A percentile compares a stretch with the other conserved stretches of the same genome.
phyloP scores from a whole-genome alignment of 805 yeast genomes.

The Ogataea glucozyma region DNA sequence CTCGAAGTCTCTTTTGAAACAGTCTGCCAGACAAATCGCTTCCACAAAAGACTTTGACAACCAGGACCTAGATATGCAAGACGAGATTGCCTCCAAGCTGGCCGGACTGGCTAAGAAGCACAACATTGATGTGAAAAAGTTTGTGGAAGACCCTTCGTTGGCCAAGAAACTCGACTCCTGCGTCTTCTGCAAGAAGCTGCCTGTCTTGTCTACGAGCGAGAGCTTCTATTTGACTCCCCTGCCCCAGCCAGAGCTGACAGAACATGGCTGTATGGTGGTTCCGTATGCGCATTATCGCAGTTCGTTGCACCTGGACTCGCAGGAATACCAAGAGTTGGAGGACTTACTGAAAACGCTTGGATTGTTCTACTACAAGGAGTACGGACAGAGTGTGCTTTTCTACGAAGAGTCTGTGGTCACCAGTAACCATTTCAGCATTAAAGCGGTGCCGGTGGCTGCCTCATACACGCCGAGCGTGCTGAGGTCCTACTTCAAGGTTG shows the following conservation, averaged over 20 bases:
- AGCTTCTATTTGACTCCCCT: slow-evolving; percentile 40
- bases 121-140: slow-evolving; percentile 19
- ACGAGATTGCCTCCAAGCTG: slow-evolving; percentile 41
- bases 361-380: slow-evolving; percentile 39
- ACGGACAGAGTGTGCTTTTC: slow-evolving; percentile 40
- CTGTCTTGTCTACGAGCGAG: slow-evolving; percentile 36
- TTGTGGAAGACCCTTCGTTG: slow-evolving; percentile 30
- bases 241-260: slow-evolving; percentile 42
- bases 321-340: slow-evolving; percentile 45
- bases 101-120: slow-evolving; percentile 35
- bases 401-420: slow-evolving; percentile 43
- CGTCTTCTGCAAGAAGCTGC: slow-evolving; percentile 36
- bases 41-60: slow-evolving; percentile 38
- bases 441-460: slow-evolving; percentile 45
- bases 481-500: slow-evolving; percentile 44
- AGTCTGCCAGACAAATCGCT: slow-evolving; percentile 36
- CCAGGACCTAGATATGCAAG: slow-evolving; percentile 43
- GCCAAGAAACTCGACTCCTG: slow-evolving; percentile 38
- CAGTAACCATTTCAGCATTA: slow-evolving; percentile 41
- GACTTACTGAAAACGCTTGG: slow-evolving; percentile 45
- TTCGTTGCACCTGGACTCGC: slow-evolving; percentile 42
- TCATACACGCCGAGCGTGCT: slow-evolving; percentile 31
- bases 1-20: slow-evolving; percentile 17
- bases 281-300: slow-evolving; percentile 44
- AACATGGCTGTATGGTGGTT: slow-evolving; percentile 39